Percentiles rank a stretch among this genome's conserved stretches.
Conservation (phyloP, 1,139 yeast genomes). For the Geotrichum fermentans region DNA sequence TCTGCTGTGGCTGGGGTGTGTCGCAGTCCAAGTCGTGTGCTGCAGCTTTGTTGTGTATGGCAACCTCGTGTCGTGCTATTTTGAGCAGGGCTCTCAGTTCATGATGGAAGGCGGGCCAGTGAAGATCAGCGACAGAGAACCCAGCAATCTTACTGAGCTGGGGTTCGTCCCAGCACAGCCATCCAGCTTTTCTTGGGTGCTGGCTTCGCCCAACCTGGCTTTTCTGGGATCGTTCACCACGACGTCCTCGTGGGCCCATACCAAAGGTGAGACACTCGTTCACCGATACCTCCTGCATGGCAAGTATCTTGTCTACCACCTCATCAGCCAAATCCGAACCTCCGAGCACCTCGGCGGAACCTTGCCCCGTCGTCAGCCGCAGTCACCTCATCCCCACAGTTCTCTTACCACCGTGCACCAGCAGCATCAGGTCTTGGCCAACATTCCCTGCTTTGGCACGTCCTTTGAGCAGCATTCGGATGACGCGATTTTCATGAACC, state of each 20-base stretch:
- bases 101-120: background rate
- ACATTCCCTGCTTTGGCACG: background rate
- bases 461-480: background rate
- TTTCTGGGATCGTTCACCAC: background rate
- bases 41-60: background rate
- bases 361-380: too few relatives aligned
- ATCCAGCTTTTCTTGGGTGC: background rate
- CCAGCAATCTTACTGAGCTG: too few relatives aligned
- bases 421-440: background rate
- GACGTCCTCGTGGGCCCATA: background rate
- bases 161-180: too few relatives aligned
- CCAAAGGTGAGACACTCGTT: too few relatives aligned
- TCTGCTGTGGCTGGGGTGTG: background rate
- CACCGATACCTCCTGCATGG: background rate
- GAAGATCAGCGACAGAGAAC: background rate
- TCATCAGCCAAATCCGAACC: too few relatives aligned
- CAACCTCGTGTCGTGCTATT: background rate
- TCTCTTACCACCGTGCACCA: too few relatives aligned
- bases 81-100: background rate
- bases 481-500: background rate
- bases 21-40: background rate
- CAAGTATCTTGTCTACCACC: background rate
- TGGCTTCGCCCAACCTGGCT: background rate
- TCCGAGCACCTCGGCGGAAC: too few relatives aligned
- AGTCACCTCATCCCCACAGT: too few relatives aligned